These are phyloP conservation scores for Nigrospora sphaerica DNA, from an alignment of 2,329 filamentous ascomycete genomes.

Conservation along the genomic window DNA sequence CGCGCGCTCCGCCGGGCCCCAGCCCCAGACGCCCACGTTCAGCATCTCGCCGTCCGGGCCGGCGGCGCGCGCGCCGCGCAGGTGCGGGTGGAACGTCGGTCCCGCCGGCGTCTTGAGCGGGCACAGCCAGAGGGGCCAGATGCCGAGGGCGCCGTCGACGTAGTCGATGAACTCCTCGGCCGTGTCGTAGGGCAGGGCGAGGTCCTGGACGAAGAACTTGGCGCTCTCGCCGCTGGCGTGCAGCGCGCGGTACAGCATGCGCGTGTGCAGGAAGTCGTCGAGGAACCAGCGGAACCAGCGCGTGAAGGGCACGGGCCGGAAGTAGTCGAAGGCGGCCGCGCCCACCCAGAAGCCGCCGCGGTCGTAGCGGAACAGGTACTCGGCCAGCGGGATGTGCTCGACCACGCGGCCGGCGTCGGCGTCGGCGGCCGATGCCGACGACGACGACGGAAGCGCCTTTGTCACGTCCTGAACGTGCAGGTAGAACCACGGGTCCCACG, in stretches of 20 bases:
- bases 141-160: slow-evolving; percentile 40
- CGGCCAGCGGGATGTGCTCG: slow-evolving; percentile 60
- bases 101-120: slow-evolving; percentile 40
- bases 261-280: slow-evolving; percentile 66
- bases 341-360: slow-evolving; percentile 71
- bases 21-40: slow-evolving; percentile 74
- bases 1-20: slow-evolving; percentile 48
- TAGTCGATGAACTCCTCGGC: slow-evolving; percentile 48
- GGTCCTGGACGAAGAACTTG: slow-evolving; percentile 63
- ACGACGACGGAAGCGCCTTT: slow-evolving; percentile 16
- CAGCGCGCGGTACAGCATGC: slow-evolving; percentile 66
- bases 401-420: slow-evolving; percentile 14
- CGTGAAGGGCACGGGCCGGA: slow-evolving; percentile 57
- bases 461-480: slow-evolving; percentile 54
- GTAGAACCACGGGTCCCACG: slow-evolving; percentile 71
- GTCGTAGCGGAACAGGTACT: slow-evolving; percentile 74
- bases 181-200: slow-evolving; percentile 48
- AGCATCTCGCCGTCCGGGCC: slow-evolving; percentile 33
- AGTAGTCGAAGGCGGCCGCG: slow-evolving; percentile 59
- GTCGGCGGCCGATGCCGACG: slow-evolving; percentile 13
- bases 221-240: slow-evolving; percentile 60
- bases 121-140: slow-evolving; percentile 56
- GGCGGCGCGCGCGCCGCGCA: slow-evolving; percentile 18
- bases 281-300: slow-evolving; percentile 59
- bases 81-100: slow-evolving; percentile 50